Conservation (phyloP, 164 flowering plant species). For the Kingdonia uniflora region DNA sequence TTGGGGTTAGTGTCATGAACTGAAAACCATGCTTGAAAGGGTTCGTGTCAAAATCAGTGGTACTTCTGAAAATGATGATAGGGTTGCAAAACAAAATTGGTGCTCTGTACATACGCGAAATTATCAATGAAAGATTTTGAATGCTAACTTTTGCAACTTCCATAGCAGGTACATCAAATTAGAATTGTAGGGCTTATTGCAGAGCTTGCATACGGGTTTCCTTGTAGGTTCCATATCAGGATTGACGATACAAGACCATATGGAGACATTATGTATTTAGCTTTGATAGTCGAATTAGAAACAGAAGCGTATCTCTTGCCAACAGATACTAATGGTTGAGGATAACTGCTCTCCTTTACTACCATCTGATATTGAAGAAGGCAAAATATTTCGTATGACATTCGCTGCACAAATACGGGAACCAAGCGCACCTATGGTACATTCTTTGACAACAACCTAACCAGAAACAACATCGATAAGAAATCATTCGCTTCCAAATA, state of each 20-base stretch:
- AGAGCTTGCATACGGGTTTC: slow-evolving; percentile 45
- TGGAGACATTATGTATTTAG: slow-evolving; percentile 10
- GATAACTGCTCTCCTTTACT: slow-evolving; percentile 15
- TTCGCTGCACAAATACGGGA: slow-evolving; percentile 39
- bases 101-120: neutral
- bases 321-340: slow-evolving; percentile 15
- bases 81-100: too few species aligned
- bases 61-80: too few species aligned
- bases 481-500: too few species aligned
- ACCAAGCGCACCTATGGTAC: slow-evolving; percentile 35
- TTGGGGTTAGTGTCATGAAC: too few species aligned
- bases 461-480: too few species aligned
- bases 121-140: neutral
- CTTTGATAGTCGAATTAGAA: slow-evolving; percentile 21
- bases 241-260: too few species aligned
- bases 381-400: slow-evolving; percentile 29
- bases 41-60: too few species aligned
- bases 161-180: slow-evolving; percentile 63
- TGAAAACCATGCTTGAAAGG: too few species aligned
- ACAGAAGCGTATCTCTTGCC: slow-evolving; percentile 16
- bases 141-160: slow-evolving; percentile 60
- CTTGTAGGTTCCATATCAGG: slow-evolving; percentile 4
- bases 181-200: slow-evolving; percentile 57
- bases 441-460: slow-evolving; percentile 67
- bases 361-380: too few species aligned